Base-by-base conservation (phyloP, 1,139 yeast species). In the Magnusiomyces fungicola region DNA sequence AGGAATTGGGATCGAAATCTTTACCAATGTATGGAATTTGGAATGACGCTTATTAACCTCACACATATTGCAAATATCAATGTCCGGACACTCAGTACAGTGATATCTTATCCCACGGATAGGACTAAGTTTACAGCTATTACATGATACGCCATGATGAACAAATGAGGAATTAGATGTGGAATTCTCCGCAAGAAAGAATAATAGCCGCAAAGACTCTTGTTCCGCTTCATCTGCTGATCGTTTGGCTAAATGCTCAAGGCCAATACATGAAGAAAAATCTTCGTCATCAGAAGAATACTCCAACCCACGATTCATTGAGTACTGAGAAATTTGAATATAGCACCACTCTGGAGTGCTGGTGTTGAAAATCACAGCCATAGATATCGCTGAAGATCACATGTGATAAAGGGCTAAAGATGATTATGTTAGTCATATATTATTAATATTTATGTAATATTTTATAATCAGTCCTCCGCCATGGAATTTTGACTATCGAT, bases 41-140 rank as follows among this genome's bases (percentile, higher is more conserved):
- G 56, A 52, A 48, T 64, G 68, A 3, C 56, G 39, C 10, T 51
- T 51, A 3, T 55, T 49, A 1, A 53, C 43, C 47, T 63, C 66
- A 52, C 69, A 65, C 12, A 46, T 50, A 41, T 59, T 60, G 47
- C 69, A 65, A 25, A 66, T 47, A 49, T 66, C 69, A 34, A 58
- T 58, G 47, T 66, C 69, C 2, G 53, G 61, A 49, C 69, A 66
- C 37, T 63, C 61, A 7, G 58, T 54, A 49, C 69, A 66, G 32
- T 58, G 61, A 47, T 55, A 64, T 19, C 69, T 51, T 9, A 49
- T 47, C 12, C 69, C 69, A 24, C 52, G 46, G 27, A 64, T 62
- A 12, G 68, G 68, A 39, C 63, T 56, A 47, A 50, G 53, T 5
- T 67, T 65, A 50, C 68, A 64, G 3, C 50, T 37, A 44, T 62